Conservation (phyloP, 1,139 yeast genomes). For the Blastobotrys malaysiensis region DNA sequence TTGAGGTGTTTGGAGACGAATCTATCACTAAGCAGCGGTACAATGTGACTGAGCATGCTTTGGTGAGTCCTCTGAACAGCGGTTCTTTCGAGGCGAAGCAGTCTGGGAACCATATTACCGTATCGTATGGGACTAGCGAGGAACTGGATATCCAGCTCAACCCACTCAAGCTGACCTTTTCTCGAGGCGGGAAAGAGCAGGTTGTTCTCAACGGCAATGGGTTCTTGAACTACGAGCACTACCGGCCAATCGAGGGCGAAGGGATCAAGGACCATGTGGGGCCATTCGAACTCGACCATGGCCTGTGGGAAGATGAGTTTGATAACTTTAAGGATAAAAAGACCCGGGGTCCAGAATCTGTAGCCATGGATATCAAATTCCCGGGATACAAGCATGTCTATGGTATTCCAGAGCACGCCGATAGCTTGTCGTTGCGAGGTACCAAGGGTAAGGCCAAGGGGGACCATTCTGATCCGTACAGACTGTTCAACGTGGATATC, state of each 20-base stretch:
- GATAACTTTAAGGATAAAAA: conserved; percentile 53
- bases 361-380: conserved; percentile 72
- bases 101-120: conserved; percentile 10
- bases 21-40: conserved; percentile 42
- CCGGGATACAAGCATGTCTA: conserved; percentile 57
- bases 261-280: conserved; percentile 17
- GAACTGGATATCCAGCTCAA: conserved; percentile 39
- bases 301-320: conserved; percentile 34
- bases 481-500: conserved; percentile 87
- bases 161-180: conserved; percentile 53
- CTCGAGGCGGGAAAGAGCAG: conserved; percentile 41
- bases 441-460: conserved; percentile 42
- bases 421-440: conserved; percentile 63
- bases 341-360: conserved; percentile 86
- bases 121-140: conserved; percentile 41
- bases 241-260: conserved; percentile 39
- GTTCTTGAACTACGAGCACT: conserved; percentile 75
- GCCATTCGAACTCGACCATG: conserved; percentile 27
- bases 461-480: conserved; percentile 60
- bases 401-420: conserved; percentile 97
- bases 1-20: conserved; percentile 24
- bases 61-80: conserved; percentile 32
- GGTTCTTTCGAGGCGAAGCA: not conserved
- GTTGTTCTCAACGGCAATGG: conserved; percentile 62
- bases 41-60: conserved; percentile 61